These are phyloP conservation scores for Calonectria honghensis DNA, from an alignment of 2,329 filamentous ascomycete species.

Conservation along the genomic window DNA sequence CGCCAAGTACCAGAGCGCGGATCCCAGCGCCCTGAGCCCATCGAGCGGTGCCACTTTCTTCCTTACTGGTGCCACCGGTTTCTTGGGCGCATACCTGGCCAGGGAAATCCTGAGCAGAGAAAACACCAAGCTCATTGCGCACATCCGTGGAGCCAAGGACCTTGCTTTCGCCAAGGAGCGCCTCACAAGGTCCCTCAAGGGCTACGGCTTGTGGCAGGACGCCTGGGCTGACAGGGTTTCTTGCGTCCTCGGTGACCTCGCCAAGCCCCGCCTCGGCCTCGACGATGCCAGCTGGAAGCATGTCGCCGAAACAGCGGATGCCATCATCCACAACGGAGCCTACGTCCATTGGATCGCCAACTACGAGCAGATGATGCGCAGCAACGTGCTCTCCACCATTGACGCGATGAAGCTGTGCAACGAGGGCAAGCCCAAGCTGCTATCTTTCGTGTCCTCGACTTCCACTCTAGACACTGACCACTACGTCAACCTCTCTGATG, in stretches of 20 bases:
- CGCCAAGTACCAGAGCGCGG: slow-evolving; percentile 56
- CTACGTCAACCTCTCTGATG: slow-evolving; percentile 83
- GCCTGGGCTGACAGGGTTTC: slow-evolving; percentile 79
- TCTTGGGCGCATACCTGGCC: slow-evolving; percentile 88
- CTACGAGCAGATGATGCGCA: slow-evolving; percentile 81
- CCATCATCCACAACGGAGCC: slow-evolving; percentile 89
- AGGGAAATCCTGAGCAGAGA: slow-evolving; percentile 77
- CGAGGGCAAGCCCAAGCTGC: slow-evolving; percentile 85
- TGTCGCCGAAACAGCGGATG: slow-evolving; percentile 80
- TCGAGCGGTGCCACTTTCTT: slow-evolving; percentile 77
- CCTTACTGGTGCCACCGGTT: slow-evolving; percentile 88
- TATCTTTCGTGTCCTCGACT: slow-evolving; percentile 86
- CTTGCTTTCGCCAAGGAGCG: slow-evolving; percentile 77
- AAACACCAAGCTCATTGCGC: slow-evolving; percentile 75
- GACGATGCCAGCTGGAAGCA: slow-evolving; percentile 78
- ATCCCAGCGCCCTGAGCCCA: slow-evolving; percentile 59
- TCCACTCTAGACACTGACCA: slow-evolving; percentile 87
- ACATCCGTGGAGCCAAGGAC: slow-evolving; percentile 81
- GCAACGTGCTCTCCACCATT: slow-evolving; percentile 88
- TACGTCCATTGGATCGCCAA: slow-evolving; percentile 87
- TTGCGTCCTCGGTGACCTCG: slow-evolving; percentile 83
- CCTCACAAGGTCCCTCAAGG: slow-evolving; percentile 79
- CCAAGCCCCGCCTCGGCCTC: slow-evolving; percentile 83
- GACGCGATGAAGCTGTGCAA: slow-evolving; percentile 85
- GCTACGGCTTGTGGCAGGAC: slow-evolving; percentile 87